Percentiles rank a stretch among this genome's conserved stretches.
These are phyloP conservation scores for Begonia peltatifolia DNA, from an alignment of 306 rosid genomes.

Conservation along the genomic window DNA sequence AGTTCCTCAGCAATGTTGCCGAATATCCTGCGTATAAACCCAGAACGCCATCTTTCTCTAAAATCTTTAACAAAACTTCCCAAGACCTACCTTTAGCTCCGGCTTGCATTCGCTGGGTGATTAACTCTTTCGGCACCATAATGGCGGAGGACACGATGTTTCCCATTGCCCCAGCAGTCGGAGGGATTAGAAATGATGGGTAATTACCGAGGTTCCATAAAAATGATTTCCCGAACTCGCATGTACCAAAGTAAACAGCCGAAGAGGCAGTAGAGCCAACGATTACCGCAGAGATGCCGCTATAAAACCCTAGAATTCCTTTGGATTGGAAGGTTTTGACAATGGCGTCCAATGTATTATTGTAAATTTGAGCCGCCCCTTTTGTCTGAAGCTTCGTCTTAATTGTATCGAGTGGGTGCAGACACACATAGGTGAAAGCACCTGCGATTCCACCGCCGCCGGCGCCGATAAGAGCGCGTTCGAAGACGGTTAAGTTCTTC, in stretches of 20 bases:
- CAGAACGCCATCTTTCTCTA: conserved; percentile 61
- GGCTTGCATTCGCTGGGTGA: conserved; percentile 83
- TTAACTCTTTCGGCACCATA: conserved; percentile 86
- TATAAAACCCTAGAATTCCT: conserved; percentile 64
- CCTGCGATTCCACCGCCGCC: conserved; percentile 84
- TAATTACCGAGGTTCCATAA: conserved; percentile 25
- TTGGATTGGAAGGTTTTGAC: conserved; percentile 48
- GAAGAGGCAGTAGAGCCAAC: conserved; percentile 83
- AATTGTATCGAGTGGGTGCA: conserved; percentile 76
- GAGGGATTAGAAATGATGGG: conserved; percentile 61
- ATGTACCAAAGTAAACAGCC: conserved; percentile 78
- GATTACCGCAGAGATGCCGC: conserved; percentile 76
- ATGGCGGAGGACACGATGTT: conserved; percentile 70
- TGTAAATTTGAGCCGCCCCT: conserved; percentile 67
- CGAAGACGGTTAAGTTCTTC: conserved; percentile 51
- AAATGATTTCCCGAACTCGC: conserved; percentile 75
- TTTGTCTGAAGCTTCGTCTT: conserved; percentile 80
- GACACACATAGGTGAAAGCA: conserved; percentile 88
- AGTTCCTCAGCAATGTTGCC: conserved; percentile 57
- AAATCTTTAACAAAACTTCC: conserved; percentile 40
- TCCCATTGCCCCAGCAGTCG: conserved; percentile 81
- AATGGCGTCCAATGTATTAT: conserved; percentile 48
- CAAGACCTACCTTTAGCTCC: conserved; percentile 71
- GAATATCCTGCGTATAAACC: conserved; percentile 79
- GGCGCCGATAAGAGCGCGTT: conserved; percentile 79